Evolutionary conservation across 139 green algal species (phyloP), one percentile per base, ranked within the genome.

Genomic region (Diplosphaera chodatii): DNA sequence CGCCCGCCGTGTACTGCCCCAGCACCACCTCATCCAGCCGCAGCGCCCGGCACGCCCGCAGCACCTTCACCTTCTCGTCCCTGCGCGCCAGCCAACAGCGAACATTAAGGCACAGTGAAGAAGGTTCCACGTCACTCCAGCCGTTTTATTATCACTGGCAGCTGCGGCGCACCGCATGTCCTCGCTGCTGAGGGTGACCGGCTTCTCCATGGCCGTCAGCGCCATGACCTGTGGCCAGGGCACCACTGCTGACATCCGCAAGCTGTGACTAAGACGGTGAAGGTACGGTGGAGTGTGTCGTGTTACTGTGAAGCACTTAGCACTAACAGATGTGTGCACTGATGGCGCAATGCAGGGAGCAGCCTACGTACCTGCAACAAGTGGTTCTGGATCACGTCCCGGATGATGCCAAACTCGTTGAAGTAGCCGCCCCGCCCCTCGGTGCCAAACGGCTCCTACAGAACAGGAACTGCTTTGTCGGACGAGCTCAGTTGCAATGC

Each of bases 361-460:
- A n/a, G n/a, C n/a, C 0, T 78, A 72, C 69, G 75, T 18, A 89
- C 89, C 83, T 96, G 92, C 21, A 88, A 81, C 23, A 98, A 77
- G 75, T 98, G 93, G 76, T 96, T 97, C 73, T 86, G 83, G 62
- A 99, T 97, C 67, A 99, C 91, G 74, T 99, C 95, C 0, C 95
- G 82, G 64, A 99, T 94, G 86, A 98, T 98, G 72, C 94, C 95
- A 75, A 93, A 97, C 41, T 88, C 71, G 83, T 99, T 94, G 87
- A 99, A 98, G 82, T 99, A 99, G 32, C 95, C 95, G 3, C 93
- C 95, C 0, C 95, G 77, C 1, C 95, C 95, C 71, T 93, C 76
- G 13, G 89, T 95, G 16, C 92, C 92, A 78, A 95, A 96, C 69
- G 88, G 76, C 81, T 98, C 95, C 81, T 93, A 18, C 16, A n/a